Evolutionary conservation across 257 asterid species (phyloP).

Genomic region (Gentiana macrophylla): DNA sequence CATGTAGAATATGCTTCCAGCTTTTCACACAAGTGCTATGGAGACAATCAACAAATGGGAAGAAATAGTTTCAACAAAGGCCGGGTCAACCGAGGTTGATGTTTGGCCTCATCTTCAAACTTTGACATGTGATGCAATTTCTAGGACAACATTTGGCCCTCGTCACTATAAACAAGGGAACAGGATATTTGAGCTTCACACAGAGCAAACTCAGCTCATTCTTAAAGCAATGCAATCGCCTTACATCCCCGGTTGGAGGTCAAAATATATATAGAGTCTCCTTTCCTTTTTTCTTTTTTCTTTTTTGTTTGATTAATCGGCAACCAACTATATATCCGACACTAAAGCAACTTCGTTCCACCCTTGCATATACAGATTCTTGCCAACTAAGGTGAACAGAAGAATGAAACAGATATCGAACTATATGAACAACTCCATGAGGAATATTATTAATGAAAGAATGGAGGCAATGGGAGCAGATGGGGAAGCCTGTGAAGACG

Average conservation of each 20-base stretch:
- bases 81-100: background rate
- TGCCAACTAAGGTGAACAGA: conserved; percentile 5
- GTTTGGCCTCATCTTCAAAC: background rate
- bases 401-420: conserved; percentile 11
- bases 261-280: too few relatives aligned
- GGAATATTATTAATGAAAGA: conserved; percentile 5
- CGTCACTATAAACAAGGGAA: conserved; percentile 6
- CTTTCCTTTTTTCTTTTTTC: too few relatives aligned
- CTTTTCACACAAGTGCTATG: background rate
- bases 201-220: conserved; percentile 1
- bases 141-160: too few relatives aligned
- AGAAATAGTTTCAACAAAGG: background rate
- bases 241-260: too few relatives aligned
- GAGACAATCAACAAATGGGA: conserved; percentile 1
- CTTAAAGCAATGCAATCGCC: background rate
- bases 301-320: too few relatives aligned
- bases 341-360: too few relatives aligned
- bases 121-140: too few relatives aligned
- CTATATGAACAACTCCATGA: background rate
- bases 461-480: conserved; percentile 8
- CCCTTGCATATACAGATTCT: background rate
- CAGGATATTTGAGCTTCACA: conserved; percentile 8
- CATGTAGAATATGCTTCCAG: conserved; percentile 1
- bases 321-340: too few relatives aligned
- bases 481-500: conserved; percentile 7